phyloP scores from a whole-genome alignment of 805 yeast species.

The Helenozyma rhizophorensis region DNA sequence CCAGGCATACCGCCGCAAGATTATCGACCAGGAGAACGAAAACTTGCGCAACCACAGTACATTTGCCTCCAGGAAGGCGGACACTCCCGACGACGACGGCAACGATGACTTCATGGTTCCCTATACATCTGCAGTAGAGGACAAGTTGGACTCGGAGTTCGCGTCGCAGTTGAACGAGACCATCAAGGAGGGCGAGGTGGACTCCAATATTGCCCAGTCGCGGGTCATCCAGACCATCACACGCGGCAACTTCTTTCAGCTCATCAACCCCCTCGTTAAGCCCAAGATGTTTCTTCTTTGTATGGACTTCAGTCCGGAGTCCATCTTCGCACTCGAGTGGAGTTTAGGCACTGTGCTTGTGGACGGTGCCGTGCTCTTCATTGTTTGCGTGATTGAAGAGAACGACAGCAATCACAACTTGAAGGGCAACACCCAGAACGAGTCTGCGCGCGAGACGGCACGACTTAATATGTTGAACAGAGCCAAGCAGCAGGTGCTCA shows the following conservation, averaged over 20 bases:
- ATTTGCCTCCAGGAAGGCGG: conserved; percentile 7
- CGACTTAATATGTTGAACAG: conserved; percentile 37
- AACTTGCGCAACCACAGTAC: conserved; percentile 12
- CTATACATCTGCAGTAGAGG: conserved; percentile 65
- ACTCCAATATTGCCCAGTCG: conserved; percentile 47
- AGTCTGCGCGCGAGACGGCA: conserved; percentile 31
- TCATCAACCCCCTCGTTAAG: conserved; percentile 39
- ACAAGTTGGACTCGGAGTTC: conserved; percentile 55
- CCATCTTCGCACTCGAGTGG: conserved; percentile 82
- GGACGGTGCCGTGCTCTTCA: conserved; percentile 76
- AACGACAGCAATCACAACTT: conserved; percentile 39
- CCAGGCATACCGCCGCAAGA: conserved; percentile 53
- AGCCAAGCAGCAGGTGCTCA: conserved; percentile 43
- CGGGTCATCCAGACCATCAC: conserved; percentile 68
- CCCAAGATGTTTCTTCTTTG: conserved; percentile 69
- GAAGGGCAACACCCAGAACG: conserved; percentile 35
- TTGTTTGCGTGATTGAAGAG: conserved; percentile 52
- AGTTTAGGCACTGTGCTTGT: conserved; percentile 79
- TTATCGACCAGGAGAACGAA: conserved; percentile 55
- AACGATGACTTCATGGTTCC: conserved; percentile 45
- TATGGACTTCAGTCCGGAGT: conserved; percentile 79
- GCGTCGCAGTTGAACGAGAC: conserved; percentile 52
- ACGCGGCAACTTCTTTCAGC: conserved; percentile 59
- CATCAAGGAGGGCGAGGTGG: conserved; percentile 52
- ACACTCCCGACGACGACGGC: conserved; percentile 7